phyloP scores from a whole-genome alignment of 345 rosid species.

The Pistacia atlantica region DNA sequence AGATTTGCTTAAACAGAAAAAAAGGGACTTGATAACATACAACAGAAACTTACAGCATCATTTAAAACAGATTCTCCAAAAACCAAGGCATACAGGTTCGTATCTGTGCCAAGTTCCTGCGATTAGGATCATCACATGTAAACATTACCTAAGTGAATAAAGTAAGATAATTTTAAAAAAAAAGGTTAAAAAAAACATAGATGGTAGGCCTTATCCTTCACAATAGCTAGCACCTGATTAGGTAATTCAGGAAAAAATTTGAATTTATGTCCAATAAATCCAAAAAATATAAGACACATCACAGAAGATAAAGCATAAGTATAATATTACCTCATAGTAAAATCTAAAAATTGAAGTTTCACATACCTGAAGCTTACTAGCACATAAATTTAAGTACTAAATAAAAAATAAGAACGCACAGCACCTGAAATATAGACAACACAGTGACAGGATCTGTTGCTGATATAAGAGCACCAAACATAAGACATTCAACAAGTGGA shows the following conservation, averaged over 20 bases:
- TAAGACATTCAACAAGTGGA: conserved; percentile 92
- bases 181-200: background rate
- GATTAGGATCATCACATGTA: conserved; percentile 22
- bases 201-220: background rate
- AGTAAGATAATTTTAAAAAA: background rate
- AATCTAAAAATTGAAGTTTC: background rate
- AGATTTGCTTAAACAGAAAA: conserved; percentile 17
- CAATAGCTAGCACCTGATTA: background rate
- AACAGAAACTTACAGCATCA: conserved; percentile 77
- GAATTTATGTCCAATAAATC: no score
- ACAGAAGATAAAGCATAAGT: background rate
- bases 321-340: no score
- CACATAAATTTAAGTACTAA: background rate
- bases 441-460: conserved; percentile 99
- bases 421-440: conserved; percentile 94
- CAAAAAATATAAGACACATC: no score
- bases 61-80: conserved; percentile 98
- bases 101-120: conserved; percentile 97
- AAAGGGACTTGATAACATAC: conserved; percentile 10
- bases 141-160: background rate
- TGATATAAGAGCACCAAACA: conserved; percentile 99
- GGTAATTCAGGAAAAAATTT: background rate
- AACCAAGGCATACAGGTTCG: conserved; percentile 91
- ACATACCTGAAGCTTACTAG: background rate
- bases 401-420: conserved; percentile 7